Base-by-base conservation (phyloP, 108 stramenopile genomes). In the Fistulifera pelliculosa region DNA sequence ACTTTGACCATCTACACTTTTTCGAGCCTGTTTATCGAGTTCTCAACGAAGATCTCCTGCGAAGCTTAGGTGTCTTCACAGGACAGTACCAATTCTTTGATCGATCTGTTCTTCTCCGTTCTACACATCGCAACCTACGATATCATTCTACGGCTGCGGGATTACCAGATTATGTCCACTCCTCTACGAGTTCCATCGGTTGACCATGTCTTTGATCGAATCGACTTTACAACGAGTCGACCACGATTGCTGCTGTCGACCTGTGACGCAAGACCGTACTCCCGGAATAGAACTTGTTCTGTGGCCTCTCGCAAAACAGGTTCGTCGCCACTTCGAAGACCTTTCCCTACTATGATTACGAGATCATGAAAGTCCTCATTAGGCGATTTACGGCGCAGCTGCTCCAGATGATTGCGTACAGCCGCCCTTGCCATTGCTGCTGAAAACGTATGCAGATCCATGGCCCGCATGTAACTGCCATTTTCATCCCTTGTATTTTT, bases 371-470 rank as follows among this genome's bases (percentile, higher is more conserved):
- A 47, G 41, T 17, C 16, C 4, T n/a, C 35, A 22, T 55, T 56
- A 25, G 21, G 22, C 16, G 2, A 49, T 21, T 52, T 43, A n/a
- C 44, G 50, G 27, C 38, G 48, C 27, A 66, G 27, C 41, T 41
- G 15, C 27, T 83, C 79, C 48, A 87, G 66, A 41, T 64, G 56
- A 41, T 64, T 78, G n/a, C 79, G 67, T 28, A 87, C 50, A 14
- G 85, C 85, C 16, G 79, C 70, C 47, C 71, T 75, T 0, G 81
- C 72, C 81, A 87, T 80, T 0, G 81, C 74, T 0, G 24, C 59
- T 12, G 76, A 79, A 48, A 79, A 87, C 11, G 60, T 52, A 54
- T 87, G 85, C 13, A 87, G 58, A 61, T 87, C 85, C 56, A 75
- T 44, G 1, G 69, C 69, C 15, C 35, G 10, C 0, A 75, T 50